These are phyloP conservation scores for Theobroma grandiflorum DNA, from an alignment of 441 rosid genomes.

Conservation along the genomic window DNA sequence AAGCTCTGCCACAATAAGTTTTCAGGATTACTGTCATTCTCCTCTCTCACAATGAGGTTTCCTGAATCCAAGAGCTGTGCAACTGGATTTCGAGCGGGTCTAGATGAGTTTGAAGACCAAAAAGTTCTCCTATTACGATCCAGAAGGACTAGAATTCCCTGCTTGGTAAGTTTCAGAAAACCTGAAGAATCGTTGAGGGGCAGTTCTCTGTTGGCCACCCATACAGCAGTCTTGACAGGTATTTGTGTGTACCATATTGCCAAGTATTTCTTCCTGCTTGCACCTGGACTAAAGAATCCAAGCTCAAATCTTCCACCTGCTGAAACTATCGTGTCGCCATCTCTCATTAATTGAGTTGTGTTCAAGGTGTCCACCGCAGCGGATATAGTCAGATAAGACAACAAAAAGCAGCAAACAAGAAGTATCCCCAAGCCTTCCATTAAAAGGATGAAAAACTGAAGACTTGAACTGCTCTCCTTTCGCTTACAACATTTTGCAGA, in stretches of 20 bases:
- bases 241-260: conserved; percentile 32
- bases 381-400: not conserved
- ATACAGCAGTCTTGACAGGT: conserved; percentile 19
- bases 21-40: not conserved
- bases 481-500: not conserved
- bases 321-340: conserved; percentile 32
- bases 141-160: conserved; percentile 14
- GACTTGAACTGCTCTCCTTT: not conserved
- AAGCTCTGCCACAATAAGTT: conserved; percentile 46
- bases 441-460: not conserved
- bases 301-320: conserved; percentile 24
- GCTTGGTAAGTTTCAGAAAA: not conserved
- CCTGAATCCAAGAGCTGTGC: conserved; percentile 38
- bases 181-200: conserved; percentile 23
- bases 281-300: conserved; percentile 29
- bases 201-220: conserved; percentile 28
- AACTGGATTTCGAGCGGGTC: conserved; percentile 12
- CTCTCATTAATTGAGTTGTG: conserved; percentile 11
- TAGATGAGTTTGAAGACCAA: conserved; percentile 24
- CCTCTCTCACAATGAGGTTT: conserved; percentile 40
- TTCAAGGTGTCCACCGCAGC: conserved; percentile 6
- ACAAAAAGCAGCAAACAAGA: not conserved
- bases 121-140: not conserved
- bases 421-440: conserved; percentile 10
- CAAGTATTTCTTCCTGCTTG: not conserved